Percentiles rank a stretch among this genome's conserved stretches.
phyloP scores from a whole-genome alignment of 768 basidiomycete genomes.

The Leccinum obscurum region DNA sequence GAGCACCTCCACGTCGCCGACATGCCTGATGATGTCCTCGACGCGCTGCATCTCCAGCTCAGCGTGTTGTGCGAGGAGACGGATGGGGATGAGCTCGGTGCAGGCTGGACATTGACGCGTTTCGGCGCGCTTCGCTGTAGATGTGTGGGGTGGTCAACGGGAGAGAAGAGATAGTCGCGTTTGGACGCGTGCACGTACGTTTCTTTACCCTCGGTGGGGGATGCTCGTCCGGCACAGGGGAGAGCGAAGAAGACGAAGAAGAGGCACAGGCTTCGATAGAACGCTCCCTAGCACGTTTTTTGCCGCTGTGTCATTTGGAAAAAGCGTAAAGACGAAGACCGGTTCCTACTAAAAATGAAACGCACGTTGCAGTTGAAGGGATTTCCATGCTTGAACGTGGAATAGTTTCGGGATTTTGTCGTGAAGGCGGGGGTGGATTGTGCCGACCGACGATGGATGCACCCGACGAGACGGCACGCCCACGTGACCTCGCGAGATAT shows the following conservation, averaged over 20 bases:
- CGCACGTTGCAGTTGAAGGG: slow-evolving; percentile 27
- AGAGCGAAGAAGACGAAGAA: slow-evolving; percentile 36
- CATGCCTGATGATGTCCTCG: slow-evolving; percentile 60
- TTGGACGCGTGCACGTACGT: slow-evolving; percentile 37
- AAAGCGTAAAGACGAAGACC: neutral
- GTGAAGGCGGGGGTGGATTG: slow-evolving; percentile 13
- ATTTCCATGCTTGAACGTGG: slow-evolving; percentile 9
- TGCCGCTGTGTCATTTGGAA: slow-evolving; percentile 37
- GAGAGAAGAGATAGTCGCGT: neutral
- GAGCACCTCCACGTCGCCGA: slow-evolving; percentile 61
- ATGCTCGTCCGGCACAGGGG: slow-evolving; percentile 34
- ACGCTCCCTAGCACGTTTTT: slow-evolving; percentile 46
- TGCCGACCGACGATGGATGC: slow-evolving; percentile 15
- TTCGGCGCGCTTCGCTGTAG: slow-evolving; percentile 67
- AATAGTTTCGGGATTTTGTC: neutral
- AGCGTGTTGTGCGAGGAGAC: slow-evolving; percentile 65
- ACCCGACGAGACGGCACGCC: neutral
- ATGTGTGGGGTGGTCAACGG: neutral
- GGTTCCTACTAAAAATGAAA: slow-evolving; percentile 9
- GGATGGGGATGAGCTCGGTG: slow-evolving; percentile 67
- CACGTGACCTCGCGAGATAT: neutral
- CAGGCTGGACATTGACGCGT: slow-evolving; percentile 77
- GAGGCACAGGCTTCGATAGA: slow-evolving; percentile 4
- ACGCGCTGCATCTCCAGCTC: slow-evolving; percentile 68
- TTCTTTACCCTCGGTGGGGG: slow-evolving; percentile 44